Percentiles rank a stretch among this genome's conserved stretches.
Evolutionary conservation across 2,329 filamentous ascomycete species (phyloP).

Genomic region (Arthroderma sp.): DNA sequence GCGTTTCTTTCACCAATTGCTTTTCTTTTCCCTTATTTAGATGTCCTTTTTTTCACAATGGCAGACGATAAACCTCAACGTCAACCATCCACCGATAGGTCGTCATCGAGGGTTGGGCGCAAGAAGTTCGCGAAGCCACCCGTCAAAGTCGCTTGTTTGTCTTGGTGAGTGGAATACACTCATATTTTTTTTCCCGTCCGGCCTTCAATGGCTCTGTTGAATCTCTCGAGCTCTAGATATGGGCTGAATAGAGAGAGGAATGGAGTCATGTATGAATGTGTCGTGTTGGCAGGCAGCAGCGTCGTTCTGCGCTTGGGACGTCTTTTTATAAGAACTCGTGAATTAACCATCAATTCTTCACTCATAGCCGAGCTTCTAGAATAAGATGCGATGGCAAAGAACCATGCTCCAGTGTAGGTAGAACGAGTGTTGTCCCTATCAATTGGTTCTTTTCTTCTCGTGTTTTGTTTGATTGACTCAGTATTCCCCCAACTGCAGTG

Average conservation of each 20-base stretch:
- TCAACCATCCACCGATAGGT: background rate
- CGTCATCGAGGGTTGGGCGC: constrained; percentile 4
- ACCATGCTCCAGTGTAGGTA: constrained; percentile 30
- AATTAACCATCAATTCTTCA: background rate
- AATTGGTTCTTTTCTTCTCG: background rate
- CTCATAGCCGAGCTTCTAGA: constrained; percentile 27
- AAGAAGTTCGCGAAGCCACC: constrained; percentile 34
- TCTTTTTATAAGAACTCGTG: too few relatives aligned
- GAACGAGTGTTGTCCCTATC: background rate
- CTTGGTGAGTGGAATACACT: constrained; percentile 22
- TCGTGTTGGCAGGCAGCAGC: too few relatives aligned
- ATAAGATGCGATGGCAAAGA: constrained; percentile 33
- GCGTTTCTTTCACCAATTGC: background rate
- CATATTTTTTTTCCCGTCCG: background rate
- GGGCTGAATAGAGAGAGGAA: too few relatives aligned
- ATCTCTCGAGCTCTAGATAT: too few relatives aligned
- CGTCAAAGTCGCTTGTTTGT: constrained; percentile 32
- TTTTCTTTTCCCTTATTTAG: background rate
- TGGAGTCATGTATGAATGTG: too few relatives aligned
- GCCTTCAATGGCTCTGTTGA: background rate
- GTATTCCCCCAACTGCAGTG: constrained; percentile 17
- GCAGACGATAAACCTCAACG: constrained; percentile 1
- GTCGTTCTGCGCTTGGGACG: too few relatives aligned
- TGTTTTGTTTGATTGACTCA: too few relatives aligned
- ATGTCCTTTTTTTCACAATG: background rate